These are phyloP conservation scores for Avena atlantica DNA, from an alignment of 176 grass and related monocot genomes.

Conservation along the genomic window DNA sequence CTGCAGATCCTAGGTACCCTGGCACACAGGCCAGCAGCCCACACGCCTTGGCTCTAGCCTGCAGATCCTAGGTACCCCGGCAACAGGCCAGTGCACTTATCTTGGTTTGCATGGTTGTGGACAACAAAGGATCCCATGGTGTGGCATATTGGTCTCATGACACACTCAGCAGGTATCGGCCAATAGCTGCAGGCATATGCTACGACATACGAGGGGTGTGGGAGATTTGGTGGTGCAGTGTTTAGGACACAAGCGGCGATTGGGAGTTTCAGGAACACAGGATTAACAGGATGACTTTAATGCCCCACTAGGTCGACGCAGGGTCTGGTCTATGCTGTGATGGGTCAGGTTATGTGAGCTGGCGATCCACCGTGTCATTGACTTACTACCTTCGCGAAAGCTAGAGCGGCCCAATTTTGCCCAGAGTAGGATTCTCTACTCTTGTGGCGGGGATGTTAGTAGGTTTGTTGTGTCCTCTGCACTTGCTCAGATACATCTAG, in stretches of 20 bases:
- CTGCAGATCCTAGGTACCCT: background rate
- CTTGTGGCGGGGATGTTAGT: background rate
- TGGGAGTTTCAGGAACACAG: background rate
- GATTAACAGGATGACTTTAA: no score
- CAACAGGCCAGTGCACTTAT: background rate
- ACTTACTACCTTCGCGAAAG: no score
- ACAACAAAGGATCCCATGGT: background rate
- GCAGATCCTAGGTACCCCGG: background rate
- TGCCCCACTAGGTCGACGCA: no score
- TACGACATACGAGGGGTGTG: background rate
- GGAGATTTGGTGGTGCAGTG: background rate
- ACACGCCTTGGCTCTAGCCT: background rate
- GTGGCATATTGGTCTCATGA: background rate
- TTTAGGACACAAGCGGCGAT: background rate
- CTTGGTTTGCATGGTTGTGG: background rate
- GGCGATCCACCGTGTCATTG: no score
- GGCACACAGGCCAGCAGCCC: background rate
- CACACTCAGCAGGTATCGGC: background rate
- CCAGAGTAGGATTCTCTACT: background rate
- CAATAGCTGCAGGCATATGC: background rate
- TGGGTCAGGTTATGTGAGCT: no score
- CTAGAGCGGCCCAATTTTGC: background rate
- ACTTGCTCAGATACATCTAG: background rate
- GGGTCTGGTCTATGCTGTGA: no score
- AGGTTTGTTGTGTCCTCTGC: background rate